Conservation (phyloP, 495 filamentous ascomycete species). For the Bryoglossum gracile region DNA sequence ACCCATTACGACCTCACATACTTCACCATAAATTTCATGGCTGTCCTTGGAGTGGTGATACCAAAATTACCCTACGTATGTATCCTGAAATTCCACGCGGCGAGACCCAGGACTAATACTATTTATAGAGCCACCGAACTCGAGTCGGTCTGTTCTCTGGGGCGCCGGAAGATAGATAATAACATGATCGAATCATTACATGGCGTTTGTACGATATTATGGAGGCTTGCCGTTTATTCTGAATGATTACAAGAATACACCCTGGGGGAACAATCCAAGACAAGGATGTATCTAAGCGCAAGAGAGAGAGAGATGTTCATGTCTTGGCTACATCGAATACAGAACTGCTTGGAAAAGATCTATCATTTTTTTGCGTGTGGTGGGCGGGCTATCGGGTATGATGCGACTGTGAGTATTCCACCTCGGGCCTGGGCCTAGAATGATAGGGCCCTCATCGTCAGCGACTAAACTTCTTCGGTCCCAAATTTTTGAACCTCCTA, state of each 20-base stretch:
- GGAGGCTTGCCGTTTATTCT: constrained; percentile 9
- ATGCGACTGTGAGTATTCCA: background rate
- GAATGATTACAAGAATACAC: constrained; percentile 14
- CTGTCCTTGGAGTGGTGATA: constrained; percentile 84
- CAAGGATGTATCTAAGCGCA: constrained; percentile 21
- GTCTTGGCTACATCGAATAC: constrained; percentile 22
- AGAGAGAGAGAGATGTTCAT: constrained; percentile 12
- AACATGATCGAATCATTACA: constrained; percentile 4
- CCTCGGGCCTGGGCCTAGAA: background rate
- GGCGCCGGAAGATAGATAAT: constrained; percentile 45
- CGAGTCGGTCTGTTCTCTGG: constrained; percentile 59
- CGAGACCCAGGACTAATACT: constrained; percentile 12
- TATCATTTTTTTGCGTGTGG: background rate
- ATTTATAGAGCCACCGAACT: constrained; percentile 60
- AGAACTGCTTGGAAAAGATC: constrained; percentile 3
- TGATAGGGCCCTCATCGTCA: too few species aligned
- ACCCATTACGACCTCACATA: constrained; percentile 95
- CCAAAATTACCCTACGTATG: constrained; percentile 92
- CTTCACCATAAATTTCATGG: constrained; percentile 94
- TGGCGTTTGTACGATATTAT: constrained; percentile 26
- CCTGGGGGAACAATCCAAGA: constrained; percentile 7
- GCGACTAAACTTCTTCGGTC: background rate
- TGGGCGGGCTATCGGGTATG: background rate
- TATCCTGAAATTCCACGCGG: constrained; percentile 16
- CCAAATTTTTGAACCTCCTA: background rate